Conservation (phyloP, 345 rosid genomes). For the Murraya paniculata region DNA sequence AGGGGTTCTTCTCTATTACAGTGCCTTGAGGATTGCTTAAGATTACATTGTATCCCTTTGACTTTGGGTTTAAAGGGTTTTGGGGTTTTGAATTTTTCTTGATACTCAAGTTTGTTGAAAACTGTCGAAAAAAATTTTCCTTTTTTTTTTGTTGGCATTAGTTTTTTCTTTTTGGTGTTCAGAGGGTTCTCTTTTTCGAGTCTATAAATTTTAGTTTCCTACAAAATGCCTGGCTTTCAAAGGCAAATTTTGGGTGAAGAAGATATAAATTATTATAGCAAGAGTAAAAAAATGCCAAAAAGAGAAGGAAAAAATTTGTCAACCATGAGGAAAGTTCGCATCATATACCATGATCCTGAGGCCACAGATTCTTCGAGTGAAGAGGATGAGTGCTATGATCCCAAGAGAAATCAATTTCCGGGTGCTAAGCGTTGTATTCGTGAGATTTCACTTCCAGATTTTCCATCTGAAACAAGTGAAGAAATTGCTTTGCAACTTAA, state of each 20-base stretch:
- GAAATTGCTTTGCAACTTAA: not conserved
- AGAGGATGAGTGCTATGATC: slow-evolving; percentile 22
- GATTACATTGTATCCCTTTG: not conserved
- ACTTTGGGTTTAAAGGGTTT: slow-evolving; percentile 22
- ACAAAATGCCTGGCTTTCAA: slow-evolving; percentile 25
- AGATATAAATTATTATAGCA: slow-evolving; percentile 1
- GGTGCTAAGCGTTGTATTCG: slow-evolving; percentile 17
- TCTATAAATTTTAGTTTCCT: not conserved
- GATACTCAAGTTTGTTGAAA: slow-evolving; percentile 8
- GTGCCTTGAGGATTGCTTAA: slow-evolving; percentile 9
- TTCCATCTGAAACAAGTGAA: not conserved
- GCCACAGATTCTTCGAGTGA: slow-evolving; percentile 51
- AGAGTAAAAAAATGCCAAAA: not conserved
- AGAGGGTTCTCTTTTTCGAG: not conserved
- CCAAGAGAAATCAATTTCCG: not conserved
- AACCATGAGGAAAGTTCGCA: slow-evolving; percentile 30
- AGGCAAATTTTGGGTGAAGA: slow-evolving; percentile 20
- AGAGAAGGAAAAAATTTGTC: not conserved
- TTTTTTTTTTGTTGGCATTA: not conserved
- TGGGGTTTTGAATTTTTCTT: slow-evolving; percentile 24
- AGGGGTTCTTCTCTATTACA: slow-evolving; percentile 21
- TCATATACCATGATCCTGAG: slow-evolving; percentile 41
- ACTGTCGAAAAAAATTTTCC: not conserved
- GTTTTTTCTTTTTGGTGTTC: not conserved
- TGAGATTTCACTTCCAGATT: slow-evolving; percentile 28